Evolutionary conservation across 2,329 filamentous ascomycete species (phyloP).

Genomic region (Dactylellina cionopaga): DNA sequence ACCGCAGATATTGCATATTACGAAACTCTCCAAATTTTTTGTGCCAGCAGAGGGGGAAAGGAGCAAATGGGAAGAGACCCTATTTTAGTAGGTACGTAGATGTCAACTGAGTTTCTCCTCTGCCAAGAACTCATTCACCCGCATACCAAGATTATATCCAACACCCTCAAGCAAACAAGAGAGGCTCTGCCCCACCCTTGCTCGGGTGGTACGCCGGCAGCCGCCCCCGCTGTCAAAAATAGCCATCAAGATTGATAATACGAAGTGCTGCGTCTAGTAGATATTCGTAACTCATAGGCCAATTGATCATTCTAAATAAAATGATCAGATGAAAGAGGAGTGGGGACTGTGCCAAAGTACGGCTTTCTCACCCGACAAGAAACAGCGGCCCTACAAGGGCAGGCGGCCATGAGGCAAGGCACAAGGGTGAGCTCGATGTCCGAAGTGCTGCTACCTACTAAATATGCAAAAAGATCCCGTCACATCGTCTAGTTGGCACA

Average conservation of each 20-base stretch:
- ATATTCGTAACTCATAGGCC: background rate
- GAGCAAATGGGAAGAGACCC: too few relatives aligned
- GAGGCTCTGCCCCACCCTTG: constrained; percentile 36
- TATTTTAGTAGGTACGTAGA: too few relatives aligned
- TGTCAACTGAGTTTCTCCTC: background rate
- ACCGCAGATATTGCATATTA: too few relatives aligned
- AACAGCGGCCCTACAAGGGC: background rate
- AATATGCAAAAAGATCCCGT: constrained; percentile 9
- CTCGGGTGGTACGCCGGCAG: constrained; percentile 9
- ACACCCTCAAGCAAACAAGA: too few relatives aligned
- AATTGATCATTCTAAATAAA: too few relatives aligned
- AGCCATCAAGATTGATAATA: constrained; percentile 6
- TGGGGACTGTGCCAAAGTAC: too few relatives aligned
- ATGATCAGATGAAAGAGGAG: too few relatives aligned
- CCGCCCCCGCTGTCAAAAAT: constrained; percentile 31
- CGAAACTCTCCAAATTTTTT: too few relatives aligned
- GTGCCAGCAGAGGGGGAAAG: too few relatives aligned
- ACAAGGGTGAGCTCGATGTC: constrained; percentile 28
- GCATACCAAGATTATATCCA: background rate
- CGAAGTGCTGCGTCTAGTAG: too few relatives aligned
- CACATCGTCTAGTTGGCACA: constrained; percentile 32
- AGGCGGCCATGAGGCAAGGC: constrained; percentile 29
- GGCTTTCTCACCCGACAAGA: too few relatives aligned
- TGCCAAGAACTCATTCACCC: background rate
- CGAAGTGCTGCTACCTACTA: too few relatives aligned